Evolutionary conservation across 169 alveolate genomes (phyloP).

Genomic region (Theileria parva): DNA sequence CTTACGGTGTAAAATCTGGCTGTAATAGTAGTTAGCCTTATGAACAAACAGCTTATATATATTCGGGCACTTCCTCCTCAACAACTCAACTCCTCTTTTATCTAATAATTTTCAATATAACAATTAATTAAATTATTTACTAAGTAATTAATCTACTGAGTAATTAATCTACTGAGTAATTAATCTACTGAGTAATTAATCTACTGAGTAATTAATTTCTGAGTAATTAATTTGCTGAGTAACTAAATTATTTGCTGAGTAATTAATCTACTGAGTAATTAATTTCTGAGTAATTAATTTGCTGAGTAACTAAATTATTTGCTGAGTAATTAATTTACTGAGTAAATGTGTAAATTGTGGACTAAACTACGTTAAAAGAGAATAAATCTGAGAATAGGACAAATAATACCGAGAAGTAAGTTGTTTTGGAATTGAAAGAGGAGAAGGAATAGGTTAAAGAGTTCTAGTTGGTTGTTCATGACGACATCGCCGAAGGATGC

Average conservation of each 20-base stretch:
- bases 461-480: conserved; percentile 31
- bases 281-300: no score
- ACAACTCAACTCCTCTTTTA: conserved; percentile 12
- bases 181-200: no score
- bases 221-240: no score
- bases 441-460: conserved; percentile 28
- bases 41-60: conserved; percentile 29
- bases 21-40: conserved; percentile 20
- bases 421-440: not conserved
- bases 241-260: no score
- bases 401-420: not conserved
- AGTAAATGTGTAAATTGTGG: no score
- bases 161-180: no score
- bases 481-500: conserved; percentile 57
- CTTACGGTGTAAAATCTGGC: not conserved
- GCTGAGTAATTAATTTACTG: no score
- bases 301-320: no score
- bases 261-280: no score
- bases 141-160: no score
- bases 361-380: no score
- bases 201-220: no score
- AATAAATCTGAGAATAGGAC: not conserved
- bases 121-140: not conserved
- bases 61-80: conserved; percentile 24
- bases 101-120: conserved; percentile 6